phyloP scores from a whole-genome alignment of 1,139 yeast genomes.

The Zygosaccharomyces sapae region DNA sequence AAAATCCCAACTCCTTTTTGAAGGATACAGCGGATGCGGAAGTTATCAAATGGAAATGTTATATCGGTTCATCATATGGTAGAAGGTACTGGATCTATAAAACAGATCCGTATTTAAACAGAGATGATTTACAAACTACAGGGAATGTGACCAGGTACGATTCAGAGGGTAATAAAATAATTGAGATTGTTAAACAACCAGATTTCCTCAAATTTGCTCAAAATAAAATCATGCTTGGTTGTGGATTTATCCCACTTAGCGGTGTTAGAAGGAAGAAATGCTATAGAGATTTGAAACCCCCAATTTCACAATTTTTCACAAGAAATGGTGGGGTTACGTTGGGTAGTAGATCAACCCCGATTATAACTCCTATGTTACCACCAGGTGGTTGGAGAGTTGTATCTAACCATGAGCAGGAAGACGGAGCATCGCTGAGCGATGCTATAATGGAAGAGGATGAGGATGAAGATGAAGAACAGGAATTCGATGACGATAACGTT shows the following conservation, averaged over 20 bases:
- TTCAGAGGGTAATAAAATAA: slow-evolving; percentile 59
- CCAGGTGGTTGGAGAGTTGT: slow-evolving; percentile 37
- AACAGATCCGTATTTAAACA: slow-evolving; percentile 39
- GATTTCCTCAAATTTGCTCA: slow-evolving; percentile 59
- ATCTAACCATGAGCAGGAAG: slow-evolving; percentile 20
- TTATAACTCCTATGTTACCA: slow-evolving; percentile 31
- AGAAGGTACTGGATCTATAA: slow-evolving; percentile 81
- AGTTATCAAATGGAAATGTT: slow-evolving; percentile 48
- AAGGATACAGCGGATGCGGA: slow-evolving; percentile 26
- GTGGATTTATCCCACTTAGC: slow-evolving; percentile 33
- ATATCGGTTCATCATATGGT: slow-evolving; percentile 46
- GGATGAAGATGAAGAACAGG: slow-evolving; percentile 7
- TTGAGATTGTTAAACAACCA: slow-evolving; percentile 54
- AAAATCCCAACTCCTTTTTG: slow-evolving; percentile 21
- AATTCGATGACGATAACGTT: slow-evolving; percentile 8
- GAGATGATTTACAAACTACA: slow-evolving; percentile 33
- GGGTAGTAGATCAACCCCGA: slow-evolving; percentile 27
- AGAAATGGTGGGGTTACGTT: slow-evolving; percentile 32
- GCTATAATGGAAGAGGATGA: slow-evolving; percentile 14
- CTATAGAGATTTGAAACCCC: slow-evolving; percentile 34
- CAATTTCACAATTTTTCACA: slow-evolving; percentile 33
- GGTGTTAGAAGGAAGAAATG: slow-evolving; percentile 27
- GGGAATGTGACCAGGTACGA: slow-evolving; percentile 50
- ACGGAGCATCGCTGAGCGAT: slow-evolving; percentile 6
- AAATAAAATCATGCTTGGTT: slow-evolving; percentile 46